These are phyloP conservation scores for Lablab purpureus DNA, from an alignment of 306 rosid genomes.

Conservation along the genomic window DNA sequence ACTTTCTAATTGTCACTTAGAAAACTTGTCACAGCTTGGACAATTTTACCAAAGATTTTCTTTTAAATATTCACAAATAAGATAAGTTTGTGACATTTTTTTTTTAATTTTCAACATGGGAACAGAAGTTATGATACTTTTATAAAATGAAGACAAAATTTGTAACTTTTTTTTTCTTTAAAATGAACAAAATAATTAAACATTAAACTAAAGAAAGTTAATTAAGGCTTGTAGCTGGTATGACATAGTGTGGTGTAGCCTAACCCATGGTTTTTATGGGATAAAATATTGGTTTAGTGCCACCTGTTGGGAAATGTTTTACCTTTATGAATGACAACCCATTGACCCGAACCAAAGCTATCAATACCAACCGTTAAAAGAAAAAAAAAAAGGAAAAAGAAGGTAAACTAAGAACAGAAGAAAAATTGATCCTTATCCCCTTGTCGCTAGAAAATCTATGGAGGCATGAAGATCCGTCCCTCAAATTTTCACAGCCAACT, in stretches of 20 bases:
- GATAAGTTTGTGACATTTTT: no score
- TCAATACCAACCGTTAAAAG: neutral
- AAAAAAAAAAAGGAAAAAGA: neutral
- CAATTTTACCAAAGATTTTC: no score
- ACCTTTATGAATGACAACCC: neutral
- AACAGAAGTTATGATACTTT: no score
- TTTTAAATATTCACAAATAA: no score
- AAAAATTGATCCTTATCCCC: conserved; percentile 48
- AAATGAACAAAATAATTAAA: no score
- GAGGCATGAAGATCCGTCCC: conserved; percentile 11
- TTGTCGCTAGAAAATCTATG: neutral
- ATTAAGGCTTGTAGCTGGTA: no score
- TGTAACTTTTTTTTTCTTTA: no score
- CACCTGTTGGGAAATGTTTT: neutral
- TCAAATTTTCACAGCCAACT: conserved; percentile 10
- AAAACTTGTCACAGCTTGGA: no score
- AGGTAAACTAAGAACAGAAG: neutral
- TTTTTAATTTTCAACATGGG: no score
- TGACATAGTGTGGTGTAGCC: neutral
- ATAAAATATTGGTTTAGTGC: neutral
- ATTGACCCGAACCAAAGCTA: neutral
- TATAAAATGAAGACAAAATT: neutral
- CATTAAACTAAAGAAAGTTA: no score
- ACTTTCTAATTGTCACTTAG: no score
- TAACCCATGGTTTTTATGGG: neutral